Evolutionary conservation across 148 eudicot species (phyloP), one percentile per base, ranked within the genome.

Genomic region (Bassia scoparia): DNA sequence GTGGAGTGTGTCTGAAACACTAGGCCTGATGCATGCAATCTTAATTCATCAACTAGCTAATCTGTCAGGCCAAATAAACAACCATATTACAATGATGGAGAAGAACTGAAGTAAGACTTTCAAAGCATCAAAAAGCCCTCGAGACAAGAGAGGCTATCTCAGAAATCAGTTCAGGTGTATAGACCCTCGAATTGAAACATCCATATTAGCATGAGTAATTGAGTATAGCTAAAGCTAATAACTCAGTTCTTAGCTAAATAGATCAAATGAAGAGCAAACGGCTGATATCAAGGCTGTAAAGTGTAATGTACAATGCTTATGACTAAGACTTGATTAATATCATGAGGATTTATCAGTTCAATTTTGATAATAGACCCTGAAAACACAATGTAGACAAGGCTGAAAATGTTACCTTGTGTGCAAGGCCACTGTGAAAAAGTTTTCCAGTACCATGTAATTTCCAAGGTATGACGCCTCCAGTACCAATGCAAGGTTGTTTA

Each of bases 401-500:
- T 16, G 70, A 67, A 38, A 35, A 21, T 76, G 76, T 73, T 84
- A 95, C 99, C 97, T 95, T 91, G 84, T 95, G 93, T 62, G 92
- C 78, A 61, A 95, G 86, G 77, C 99, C 99, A 84, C 99, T 95
- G 78, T 95, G 99, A 78, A 95, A 95, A 77, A 95, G 91, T 80
- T 91, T 95, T 69, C 99, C 99, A 15, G 86, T 78, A 69, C 83
- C 88, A 49, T 86, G 87, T 79, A 95, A 88, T 82, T 83, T 87
- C 97, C 99, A 95, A 17, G 99, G 94, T 82, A 95, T 87, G 80
- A 80, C 80, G 43, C 99, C 99, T 70, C 97, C 97, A 54, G 99
- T 95, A 75, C 99, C 99, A 77, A 95, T 89, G 84, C 99, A 95
- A 78, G 99, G 99, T 73, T 95, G 99, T 82, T 95, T 95, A 86